Evolutionary conservation across 2,329 filamentous ascomycete genomes (phyloP).

Genomic region (Verticillium albo-atrum): DNA sequence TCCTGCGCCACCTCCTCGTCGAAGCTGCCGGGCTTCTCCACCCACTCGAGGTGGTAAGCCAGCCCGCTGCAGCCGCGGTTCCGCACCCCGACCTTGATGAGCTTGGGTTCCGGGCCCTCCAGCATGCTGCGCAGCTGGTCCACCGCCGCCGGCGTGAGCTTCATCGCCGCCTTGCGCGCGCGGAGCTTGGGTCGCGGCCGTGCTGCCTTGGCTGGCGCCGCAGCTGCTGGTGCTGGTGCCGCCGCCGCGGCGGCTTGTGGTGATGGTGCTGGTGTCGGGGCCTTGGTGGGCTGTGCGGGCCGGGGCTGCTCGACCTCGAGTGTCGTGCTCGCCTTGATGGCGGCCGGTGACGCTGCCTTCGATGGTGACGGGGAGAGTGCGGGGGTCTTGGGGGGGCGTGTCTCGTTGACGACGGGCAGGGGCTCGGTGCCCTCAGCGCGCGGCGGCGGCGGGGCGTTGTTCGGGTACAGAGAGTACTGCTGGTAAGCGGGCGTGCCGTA

Average conservation of each 20-base stretch:
- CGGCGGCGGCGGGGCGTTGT: conserved; percentile 30
- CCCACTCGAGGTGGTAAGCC: conserved; percentile 91
- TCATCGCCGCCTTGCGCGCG: conserved; percentile 82
- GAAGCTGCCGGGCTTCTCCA: conserved; percentile 82
- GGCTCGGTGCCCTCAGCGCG: conserved; percentile 36
- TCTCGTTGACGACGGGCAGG: conserved; percentile 48
- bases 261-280: conserved; percentile 9
- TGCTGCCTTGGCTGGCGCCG: conserved; percentile 10
- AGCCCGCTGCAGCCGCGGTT: conserved; percentile 92
- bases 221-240: conserved; percentile 7
- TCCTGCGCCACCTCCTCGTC: conserved; percentile 95
- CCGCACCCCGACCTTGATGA: conserved; percentile 90
- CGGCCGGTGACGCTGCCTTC: background rate
- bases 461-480: conserved; percentile 44
- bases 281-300: conserved; percentile 11
- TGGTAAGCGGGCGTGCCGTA: conserved; percentile 36
- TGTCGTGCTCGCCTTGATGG: background rate
- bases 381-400: conserved; percentile 35
- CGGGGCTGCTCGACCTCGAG: conserved; percentile 1
- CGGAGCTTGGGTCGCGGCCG: conserved; percentile 56
- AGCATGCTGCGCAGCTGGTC: conserved; percentile 72
- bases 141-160: conserved; percentile 74
- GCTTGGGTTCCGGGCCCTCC: conserved; percentile 81
- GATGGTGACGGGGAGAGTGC: conserved; percentile 10
- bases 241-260: conserved; percentile 9